These are phyloP conservation scores for Cordyceps farinosa DNA, from an alignment of 2,329 filamentous ascomycete genomes.

Conservation along the genomic window DNA sequence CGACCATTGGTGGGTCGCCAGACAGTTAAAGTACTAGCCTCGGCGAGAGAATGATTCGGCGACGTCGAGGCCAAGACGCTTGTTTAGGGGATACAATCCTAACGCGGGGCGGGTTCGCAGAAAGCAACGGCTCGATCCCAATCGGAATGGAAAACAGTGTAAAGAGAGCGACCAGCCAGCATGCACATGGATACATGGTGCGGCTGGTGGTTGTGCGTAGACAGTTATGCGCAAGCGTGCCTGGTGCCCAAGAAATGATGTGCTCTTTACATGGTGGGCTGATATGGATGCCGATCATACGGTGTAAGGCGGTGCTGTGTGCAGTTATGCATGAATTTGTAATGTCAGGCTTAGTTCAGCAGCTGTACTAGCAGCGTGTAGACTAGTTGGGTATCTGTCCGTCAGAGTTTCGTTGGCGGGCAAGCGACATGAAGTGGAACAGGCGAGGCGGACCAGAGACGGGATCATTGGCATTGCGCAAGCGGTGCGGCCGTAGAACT, in stretches of 20 bases:
- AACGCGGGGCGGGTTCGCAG: background rate
- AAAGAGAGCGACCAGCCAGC: background rate
- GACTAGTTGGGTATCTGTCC: background rate
- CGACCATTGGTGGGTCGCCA: no score
- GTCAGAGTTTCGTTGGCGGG: background rate
- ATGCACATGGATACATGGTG: background rate
- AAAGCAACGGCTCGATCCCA: background rate
- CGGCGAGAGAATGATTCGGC: background rate
- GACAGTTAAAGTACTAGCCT: background rate
- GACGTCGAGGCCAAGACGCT: background rate
- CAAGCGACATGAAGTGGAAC: background rate
- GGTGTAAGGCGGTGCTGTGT: background rate
- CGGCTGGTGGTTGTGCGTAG: slow-evolving; percentile 1
- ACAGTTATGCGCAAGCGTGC: background rate
- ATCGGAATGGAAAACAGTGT: background rate
- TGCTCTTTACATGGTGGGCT: slow-evolving; percentile 4
- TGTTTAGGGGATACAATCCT: background rate
- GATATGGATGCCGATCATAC: background rate
- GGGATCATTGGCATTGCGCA: background rate
- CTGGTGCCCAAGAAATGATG: background rate
- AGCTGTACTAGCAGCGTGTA: background rate
- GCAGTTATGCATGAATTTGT: background rate
- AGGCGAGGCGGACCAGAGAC: background rate
- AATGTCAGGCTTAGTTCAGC: background rate
- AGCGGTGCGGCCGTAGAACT: background rate